Percentiles rank a stretch among this genome's conserved stretches.
These are phyloP conservation scores for Tuber magnatum DNA, from an alignment of 495 filamentous ascomycete species.

Conservation along the genomic window DNA sequence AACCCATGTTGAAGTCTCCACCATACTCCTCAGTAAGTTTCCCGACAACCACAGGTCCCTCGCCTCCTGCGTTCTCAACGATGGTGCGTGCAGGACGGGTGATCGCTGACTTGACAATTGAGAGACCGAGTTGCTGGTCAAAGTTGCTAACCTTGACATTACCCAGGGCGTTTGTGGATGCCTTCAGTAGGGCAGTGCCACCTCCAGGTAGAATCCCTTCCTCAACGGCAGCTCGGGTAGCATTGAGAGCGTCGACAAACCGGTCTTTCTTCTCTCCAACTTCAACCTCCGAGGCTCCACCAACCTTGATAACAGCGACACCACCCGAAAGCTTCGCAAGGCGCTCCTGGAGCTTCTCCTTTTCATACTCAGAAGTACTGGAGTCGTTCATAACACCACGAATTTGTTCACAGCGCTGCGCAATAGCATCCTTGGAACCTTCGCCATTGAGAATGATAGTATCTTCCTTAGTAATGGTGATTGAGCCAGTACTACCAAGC, in stretches of 20 bases:
- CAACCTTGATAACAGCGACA: slow-evolving; percentile 98
- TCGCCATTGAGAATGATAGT: slow-evolving; percentile 98
- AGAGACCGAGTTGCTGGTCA: slow-evolving; percentile 97
- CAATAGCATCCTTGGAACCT: slow-evolving; percentile 86
- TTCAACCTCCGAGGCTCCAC: slow-evolving; percentile 94
- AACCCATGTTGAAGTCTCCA: slow-evolving; percentile 94
- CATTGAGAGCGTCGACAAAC: slow-evolving; percentile 95
- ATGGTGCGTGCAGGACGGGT: slow-evolving; percentile 89
- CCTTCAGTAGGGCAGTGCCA: slow-evolving; percentile 96
- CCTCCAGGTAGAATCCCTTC: slow-evolving; percentile 97
- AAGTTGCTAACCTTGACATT: slow-evolving; percentile 85
- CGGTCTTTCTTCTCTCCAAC: slow-evolving; percentile 99
- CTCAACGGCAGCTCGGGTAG: slow-evolving; percentile 96
- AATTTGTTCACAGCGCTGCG: slow-evolving; percentile 97
- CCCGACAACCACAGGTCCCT: slow-evolving; percentile 93
- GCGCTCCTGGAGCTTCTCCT: slow-evolving; percentile 99
- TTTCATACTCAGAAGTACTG: slow-evolving; percentile 94
- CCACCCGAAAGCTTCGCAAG: slow-evolving; percentile 98
- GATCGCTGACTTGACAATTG: slow-evolving; percentile 94
- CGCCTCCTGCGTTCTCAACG: slow-evolving; percentile 93
- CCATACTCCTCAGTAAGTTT: slow-evolving; percentile 95
- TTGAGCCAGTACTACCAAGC: slow-evolving; percentile 93
- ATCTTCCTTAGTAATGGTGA: slow-evolving; percentile 99
- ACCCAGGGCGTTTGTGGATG: slow-evolving; percentile 76
- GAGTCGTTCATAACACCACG: slow-evolving; percentile 92